phyloP scores from a whole-genome alignment of 306 rosid species.

The Hippophae tibetana region DNA sequence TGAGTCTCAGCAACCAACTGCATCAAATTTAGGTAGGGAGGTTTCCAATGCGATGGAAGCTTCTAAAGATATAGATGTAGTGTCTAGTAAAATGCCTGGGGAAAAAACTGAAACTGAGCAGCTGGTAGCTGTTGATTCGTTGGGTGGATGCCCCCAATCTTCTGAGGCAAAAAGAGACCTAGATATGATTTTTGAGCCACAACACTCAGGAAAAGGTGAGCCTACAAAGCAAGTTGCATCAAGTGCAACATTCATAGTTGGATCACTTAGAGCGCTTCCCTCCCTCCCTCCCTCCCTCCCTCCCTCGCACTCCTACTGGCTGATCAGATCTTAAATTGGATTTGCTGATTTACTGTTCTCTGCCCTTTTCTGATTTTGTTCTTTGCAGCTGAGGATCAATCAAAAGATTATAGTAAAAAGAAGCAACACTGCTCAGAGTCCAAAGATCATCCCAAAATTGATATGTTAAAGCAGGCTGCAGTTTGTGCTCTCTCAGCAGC shows the following conservation, averaged over 20 bases:
- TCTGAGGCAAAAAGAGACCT: slow-evolving; percentile 34
- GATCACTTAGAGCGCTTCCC: slow-evolving; percentile 27
- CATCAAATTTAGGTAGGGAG: slow-evolving; percentile 29
- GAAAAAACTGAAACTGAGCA: slow-evolving; percentile 20
- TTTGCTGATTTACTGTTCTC: not conserved
- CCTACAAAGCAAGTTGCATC: slow-evolving; percentile 31
- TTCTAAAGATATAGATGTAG: slow-evolving; percentile 25
- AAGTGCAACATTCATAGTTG: slow-evolving; percentile 30
- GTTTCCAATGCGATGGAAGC: slow-evolving; percentile 25
- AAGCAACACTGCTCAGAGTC: slow-evolving; percentile 20
- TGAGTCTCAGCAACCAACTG: slow-evolving; percentile 30
- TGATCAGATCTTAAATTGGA: too few species aligned
- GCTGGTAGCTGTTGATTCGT: slow-evolving; percentile 21
- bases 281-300: slow-evolving; percentile 11
- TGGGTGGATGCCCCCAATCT: slow-evolving; percentile 23
- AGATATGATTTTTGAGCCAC: slow-evolving; percentile 35
- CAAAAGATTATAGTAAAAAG: slow-evolving; percentile 31
- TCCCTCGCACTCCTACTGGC: not conserved
- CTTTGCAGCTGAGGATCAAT: slow-evolving; percentile 41
- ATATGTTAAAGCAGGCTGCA: slow-evolving; percentile 65
- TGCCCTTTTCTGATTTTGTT: slow-evolving; percentile 3
- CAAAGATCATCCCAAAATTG: slow-evolving; percentile 37
- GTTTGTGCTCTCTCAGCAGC: slow-evolving; percentile 74
- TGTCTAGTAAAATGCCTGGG: slow-evolving; percentile 23
- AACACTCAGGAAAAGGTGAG: slow-evolving; percentile 27